These are phyloP conservation scores for Chaetomiaceae sp. DNA, from an alignment of 2,329 filamentous ascomycete genomes.

Conservation along the genomic window DNA sequence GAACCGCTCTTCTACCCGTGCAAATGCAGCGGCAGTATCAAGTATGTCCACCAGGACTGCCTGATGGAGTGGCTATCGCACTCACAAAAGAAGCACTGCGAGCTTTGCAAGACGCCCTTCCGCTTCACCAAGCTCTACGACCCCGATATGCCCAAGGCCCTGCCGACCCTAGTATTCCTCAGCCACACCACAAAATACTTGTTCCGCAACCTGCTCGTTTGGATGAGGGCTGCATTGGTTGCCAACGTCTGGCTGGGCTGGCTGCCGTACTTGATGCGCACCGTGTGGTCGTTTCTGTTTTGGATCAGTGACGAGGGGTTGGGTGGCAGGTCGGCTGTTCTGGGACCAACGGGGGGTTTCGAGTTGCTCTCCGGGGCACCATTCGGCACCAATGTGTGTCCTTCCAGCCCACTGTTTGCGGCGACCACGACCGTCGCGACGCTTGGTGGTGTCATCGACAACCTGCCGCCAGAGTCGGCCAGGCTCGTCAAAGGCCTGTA, in stretches of 20 bases:
- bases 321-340: slow-evolving; percentile 29
- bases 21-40: slow-evolving; percentile 98
- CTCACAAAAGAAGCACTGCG: slow-evolving; percentile 99
- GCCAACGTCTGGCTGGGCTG: slow-evolving; percentile 82
- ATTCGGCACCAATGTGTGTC: slow-evolving; percentile 34
- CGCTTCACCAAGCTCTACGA: slow-evolving; percentile 97
- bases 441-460: slow-evolving; percentile 35
- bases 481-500: slow-evolving; percentile 28
- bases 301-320: slow-evolving; percentile 83
- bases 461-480: slow-evolving; percentile 32
- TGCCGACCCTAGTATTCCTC: slow-evolving; percentile 77
- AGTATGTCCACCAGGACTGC: slow-evolving; percentile 96
- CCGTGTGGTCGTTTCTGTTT: slow-evolving; percentile 89
- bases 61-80: slow-evolving; percentile 98
- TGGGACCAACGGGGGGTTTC: not conserved
- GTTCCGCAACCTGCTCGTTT: slow-evolving; percentile 66
- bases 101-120: slow-evolving; percentile 97
- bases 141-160: slow-evolving; percentile 80
- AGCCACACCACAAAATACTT: slow-evolving; percentile 72
- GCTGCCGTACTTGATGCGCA: slow-evolving; percentile 85
- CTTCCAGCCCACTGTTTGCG: slow-evolving; percentile 38
- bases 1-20: slow-evolving; percentile 96
- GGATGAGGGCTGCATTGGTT: slow-evolving; percentile 75
- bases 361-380: not conserved
- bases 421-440: slow-evolving; percentile 38